Conservation (phyloP, 768 basidiomycete genomes). For the Fomitopsis pulvina region DNA sequence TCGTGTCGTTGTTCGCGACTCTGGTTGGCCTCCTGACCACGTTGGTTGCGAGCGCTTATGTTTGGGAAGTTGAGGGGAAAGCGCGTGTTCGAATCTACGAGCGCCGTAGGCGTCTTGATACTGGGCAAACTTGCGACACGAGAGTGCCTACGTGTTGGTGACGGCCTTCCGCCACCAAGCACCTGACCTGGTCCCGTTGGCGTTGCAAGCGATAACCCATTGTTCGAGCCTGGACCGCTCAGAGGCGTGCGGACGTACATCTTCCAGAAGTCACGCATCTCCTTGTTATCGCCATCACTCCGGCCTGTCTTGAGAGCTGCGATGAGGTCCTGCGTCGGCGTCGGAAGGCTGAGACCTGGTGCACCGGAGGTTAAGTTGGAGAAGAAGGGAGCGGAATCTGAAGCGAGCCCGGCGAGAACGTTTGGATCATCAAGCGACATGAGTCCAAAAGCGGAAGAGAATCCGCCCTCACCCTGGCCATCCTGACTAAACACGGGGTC, state of each 20-base stretch:
- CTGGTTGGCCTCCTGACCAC: conserved; percentile 6
- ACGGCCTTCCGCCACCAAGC: conserved; percentile 14
- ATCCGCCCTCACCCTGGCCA: conserved; percentile 25
- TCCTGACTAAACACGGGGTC: conserved; percentile 2
- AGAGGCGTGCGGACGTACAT: conserved; percentile 67
- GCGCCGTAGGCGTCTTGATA: conserved; percentile 53
- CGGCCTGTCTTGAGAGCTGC: conserved; percentile 20
- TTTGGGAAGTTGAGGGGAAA: conserved; percentile 2
- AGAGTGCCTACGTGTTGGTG: conserved; percentile 33
- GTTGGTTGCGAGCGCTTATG: conserved; percentile 1
- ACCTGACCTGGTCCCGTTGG: conserved; percentile 16
- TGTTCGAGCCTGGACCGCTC: conserved; percentile 19
- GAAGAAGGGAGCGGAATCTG: conserved; percentile 62
- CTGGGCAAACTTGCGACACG: conserved; percentile 66
- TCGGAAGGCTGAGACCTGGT: conserved; percentile 27
- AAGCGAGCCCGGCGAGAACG: conserved; percentile 54
- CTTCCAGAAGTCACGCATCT: conserved; percentile 69
- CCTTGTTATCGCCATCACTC: conserved; percentile 24
- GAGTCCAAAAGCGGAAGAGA: conserved; percentile 55
- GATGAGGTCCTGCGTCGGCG: conserved; percentile 26
- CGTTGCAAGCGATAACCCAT: conserved; percentile 4
- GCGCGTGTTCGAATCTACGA: conserved; percentile 13
- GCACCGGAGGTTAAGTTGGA: conserved; percentile 13
- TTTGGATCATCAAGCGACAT: conserved; percentile 73
- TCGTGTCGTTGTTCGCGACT: conserved; percentile 5